Percentiles rank a stretch among this genome's conserved stretches.
Conservation (phyloP, 2,329 filamentous ascomycete genomes). For the Myriosclerotinia curreyana region DNA sequence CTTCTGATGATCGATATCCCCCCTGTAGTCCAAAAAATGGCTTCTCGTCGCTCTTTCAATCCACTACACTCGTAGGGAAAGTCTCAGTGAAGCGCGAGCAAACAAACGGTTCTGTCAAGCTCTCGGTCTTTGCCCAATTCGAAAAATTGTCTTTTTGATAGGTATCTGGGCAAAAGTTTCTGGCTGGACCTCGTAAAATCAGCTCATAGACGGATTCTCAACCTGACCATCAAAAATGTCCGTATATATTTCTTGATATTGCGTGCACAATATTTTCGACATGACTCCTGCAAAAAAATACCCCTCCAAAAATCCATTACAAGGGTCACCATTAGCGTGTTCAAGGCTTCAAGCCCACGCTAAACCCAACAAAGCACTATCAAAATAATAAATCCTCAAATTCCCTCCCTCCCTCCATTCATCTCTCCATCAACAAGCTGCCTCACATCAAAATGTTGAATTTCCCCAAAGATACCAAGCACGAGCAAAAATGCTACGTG, state of each 20-base stretch:
- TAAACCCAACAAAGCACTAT: slow-evolving; percentile 14
- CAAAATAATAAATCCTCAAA: slow-evolving; percentile 19
- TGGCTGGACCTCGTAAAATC: background rate
- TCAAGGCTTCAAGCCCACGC: slow-evolving; percentile 1
- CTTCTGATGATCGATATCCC: background rate
- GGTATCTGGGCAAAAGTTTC: background rate
- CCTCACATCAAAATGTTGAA: slow-evolving; percentile 40
- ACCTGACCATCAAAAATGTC: background rate
- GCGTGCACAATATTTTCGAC: background rate
- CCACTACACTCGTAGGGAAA: slow-evolving; percentile 16
- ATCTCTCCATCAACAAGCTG: background rate
- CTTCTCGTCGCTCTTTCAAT: background rate
- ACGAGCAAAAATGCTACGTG: slow-evolving; percentile 66
- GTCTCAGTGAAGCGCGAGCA: background rate
- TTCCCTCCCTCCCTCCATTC: background rate
- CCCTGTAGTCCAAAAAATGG: background rate
- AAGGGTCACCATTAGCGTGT: slow-evolving; percentile 11
- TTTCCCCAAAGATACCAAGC: slow-evolving; percentile 41
- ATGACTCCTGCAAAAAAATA: slow-evolving; percentile 12
- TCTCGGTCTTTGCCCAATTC: background rate
- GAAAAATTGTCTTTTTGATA: background rate
- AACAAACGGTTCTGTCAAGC: background rate
- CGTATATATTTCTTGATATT: background rate
- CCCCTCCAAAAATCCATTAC: slow-evolving; percentile 19
- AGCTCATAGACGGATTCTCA: background rate